These are phyloP conservation scores for Geotrichum carabidarum DNA, from an alignment of 1,139 yeast species.

Conservation along the genomic window DNA sequence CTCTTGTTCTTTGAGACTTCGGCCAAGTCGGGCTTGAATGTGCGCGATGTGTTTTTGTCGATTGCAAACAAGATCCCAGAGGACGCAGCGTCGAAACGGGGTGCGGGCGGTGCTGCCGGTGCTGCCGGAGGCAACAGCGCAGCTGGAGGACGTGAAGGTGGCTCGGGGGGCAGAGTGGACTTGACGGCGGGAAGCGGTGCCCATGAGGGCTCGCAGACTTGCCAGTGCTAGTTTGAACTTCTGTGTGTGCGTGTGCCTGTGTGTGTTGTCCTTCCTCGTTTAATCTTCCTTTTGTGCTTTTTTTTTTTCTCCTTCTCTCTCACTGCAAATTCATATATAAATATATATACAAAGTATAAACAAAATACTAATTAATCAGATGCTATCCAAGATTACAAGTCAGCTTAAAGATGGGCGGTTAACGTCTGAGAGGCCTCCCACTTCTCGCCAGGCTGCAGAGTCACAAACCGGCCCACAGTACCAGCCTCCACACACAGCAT, in stretches of 20 bases:
- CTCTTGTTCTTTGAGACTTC: conserved; percentile 88
- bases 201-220: not conserved
- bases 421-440: conserved; percentile 63
- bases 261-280: too few relatives aligned
- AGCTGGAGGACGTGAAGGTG: not conserved
- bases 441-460: conserved; percentile 57
- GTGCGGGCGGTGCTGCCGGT: conserved; percentile 4
- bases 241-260: not conserved
- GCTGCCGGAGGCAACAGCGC: conserved; percentile 8
- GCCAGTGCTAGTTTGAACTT: not conserved
- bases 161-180: conserved; percentile 14
- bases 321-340: not conserved
- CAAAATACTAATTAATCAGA: not conserved
- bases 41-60: conserved; percentile 84
- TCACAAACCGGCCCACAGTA: conserved; percentile 62
- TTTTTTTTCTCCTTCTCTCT: not conserved
- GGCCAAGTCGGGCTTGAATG: conserved; percentile 89
- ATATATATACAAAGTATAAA: too few relatives aligned
- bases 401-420: not conserved
- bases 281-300: not conserved
- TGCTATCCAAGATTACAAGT: not conserved
- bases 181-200: conserved; percentile 8
- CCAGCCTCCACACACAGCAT: conserved; percentile 98
- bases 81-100: conserved; percentile 22
- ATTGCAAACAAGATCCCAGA: conserved; percentile 82